Percentiles rank a stretch among this genome's conserved stretches.
Evolutionary conservation across 192 early-diverging fungal species (phyloP).

Genomic region (Spinellus fusiger): DNA sequence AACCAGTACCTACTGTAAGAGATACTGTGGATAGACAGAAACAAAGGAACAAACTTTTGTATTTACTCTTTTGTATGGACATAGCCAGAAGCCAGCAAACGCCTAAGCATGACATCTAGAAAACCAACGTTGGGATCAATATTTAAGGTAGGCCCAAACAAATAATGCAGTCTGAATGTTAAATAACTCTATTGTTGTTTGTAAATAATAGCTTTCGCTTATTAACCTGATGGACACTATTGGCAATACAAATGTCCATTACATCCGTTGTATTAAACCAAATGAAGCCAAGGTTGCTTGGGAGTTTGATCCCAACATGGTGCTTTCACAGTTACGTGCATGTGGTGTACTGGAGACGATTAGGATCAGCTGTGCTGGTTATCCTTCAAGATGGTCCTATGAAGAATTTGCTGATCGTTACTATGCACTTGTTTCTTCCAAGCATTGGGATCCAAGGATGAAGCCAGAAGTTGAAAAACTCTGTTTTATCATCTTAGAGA

Average conservation of each 20-base stretch:
- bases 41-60: not conserved
- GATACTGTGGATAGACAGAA: conserved; percentile 14
- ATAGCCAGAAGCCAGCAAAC: conserved; percentile 30
- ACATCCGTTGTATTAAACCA: conserved; percentile 99
- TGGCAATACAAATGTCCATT: conserved; percentile 85
- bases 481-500: conserved; percentile 52
- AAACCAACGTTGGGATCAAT: conserved; percentile 95
- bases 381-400: conserved; percentile 85
- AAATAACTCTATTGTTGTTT: not conserved
- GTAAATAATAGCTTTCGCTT: conserved; percentile 52
- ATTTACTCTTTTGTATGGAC: not conserved
- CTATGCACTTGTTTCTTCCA: conserved; percentile 52
- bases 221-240: conserved; percentile 95
- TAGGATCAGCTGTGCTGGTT: conserved; percentile 95
- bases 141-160: conserved; percentile 78
- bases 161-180: too few species aligned
- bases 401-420: conserved; percentile 88
- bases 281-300: conserved; percentile 92
- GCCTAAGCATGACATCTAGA: conserved; percentile 51
- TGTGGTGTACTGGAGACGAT: conserved; percentile 99
- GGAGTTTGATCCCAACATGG: conserved; percentile 91
- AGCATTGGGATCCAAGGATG: conserved; percentile 39
- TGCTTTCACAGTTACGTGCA: conserved; percentile 87
- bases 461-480: conserved; percentile 51
- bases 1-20: conserved; percentile 35